Percentiles rank a stretch among this genome's conserved stretches.
Conservation (phyloP, 2,329 filamentous ascomycete genomes). For the Aspergillus unguis region DNA sequence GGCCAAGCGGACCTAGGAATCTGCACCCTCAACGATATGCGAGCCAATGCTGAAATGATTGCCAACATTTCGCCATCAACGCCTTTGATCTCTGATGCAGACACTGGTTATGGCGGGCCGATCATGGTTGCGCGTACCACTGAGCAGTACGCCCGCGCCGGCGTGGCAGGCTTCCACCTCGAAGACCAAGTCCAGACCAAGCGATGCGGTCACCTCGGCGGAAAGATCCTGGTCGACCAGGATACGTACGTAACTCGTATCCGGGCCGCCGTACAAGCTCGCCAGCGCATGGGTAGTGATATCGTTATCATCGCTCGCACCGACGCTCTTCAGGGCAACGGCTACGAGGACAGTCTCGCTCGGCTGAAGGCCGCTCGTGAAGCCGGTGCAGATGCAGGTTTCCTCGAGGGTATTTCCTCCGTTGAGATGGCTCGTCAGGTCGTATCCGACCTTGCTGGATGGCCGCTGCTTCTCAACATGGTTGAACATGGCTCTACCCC, state of each 20-base stretch:
- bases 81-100: slow-evolving; percentile 54
- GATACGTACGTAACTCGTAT: slow-evolving; percentile 36
- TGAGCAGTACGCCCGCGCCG: slow-evolving; percentile 50
- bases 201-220: slow-evolving; percentile 40
- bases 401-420: slow-evolving; percentile 42
- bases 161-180: slow-evolving; percentile 56
- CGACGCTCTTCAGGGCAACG: slow-evolving; percentile 35
- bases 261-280: slow-evolving; percentile 36
- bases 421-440: slow-evolving; percentile 36
- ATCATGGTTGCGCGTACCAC: slow-evolving; percentile 50
- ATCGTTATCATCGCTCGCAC: slow-evolving; percentile 47
- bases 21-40: slow-evolving; percentile 52
- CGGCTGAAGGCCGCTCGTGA: slow-evolving; percentile 40
- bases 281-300: slow-evolving; percentile 36
- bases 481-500: slow-evolving; percentile 44
- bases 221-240: slow-evolving; percentile 39
- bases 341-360: slow-evolving; percentile 40
- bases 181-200: slow-evolving; percentile 55
- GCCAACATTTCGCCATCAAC: slow-evolving; percentile 48
- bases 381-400: slow-evolving; percentile 42
- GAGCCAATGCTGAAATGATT: slow-evolving; percentile 53
- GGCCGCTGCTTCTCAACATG: slow-evolving; percentile 45
- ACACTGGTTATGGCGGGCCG: slow-evolving; percentile 55
- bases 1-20: slow-evolving; percentile 52
- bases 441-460: slow-evolving; percentile 36